phyloP scores from a whole-genome alignment of 768 basidiomycete species.

The Leucosporidium scottii region DNA sequence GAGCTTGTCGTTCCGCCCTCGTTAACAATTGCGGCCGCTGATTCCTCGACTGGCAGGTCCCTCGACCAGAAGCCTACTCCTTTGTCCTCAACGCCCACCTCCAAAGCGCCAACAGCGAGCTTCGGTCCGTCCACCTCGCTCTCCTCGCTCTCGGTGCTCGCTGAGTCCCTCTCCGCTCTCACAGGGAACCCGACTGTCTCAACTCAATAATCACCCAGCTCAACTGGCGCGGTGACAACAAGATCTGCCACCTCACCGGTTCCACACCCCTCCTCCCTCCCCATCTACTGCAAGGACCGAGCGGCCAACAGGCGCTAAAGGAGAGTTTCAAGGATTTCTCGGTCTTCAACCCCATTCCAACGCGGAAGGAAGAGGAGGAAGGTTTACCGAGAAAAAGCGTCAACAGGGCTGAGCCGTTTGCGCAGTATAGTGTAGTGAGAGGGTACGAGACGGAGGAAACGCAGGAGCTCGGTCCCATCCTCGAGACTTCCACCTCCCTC shows the following conservation, averaged over 20 bases:
- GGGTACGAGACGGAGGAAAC: slow-evolving; percentile 24
- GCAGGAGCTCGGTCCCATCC: slow-evolving; percentile 15
- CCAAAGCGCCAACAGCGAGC: slow-evolving; percentile 18
- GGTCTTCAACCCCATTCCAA: neutral
- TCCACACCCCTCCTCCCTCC: neutral
- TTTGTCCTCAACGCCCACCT: slow-evolving; percentile 12
- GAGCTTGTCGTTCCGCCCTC: neutral
- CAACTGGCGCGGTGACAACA: slow-evolving; percentile 30
- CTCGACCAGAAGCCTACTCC: slow-evolving; percentile 4
- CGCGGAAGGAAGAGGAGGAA: too few relatives aligned
- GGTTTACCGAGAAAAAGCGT: too few relatives aligned
- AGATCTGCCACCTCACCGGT: slow-evolving; percentile 7
- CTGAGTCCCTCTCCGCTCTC: neutral
- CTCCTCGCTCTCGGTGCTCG: neutral
- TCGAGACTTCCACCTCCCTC: slow-evolving; percentile 10
- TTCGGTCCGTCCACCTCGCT: slow-evolving; percentile 10
- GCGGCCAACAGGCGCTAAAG: neutral
- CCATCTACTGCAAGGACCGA: neutral
- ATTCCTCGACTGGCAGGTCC: neutral
- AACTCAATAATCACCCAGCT: slow-evolving; percentile 14
- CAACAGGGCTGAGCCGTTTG: slow-evolving; percentile 4
- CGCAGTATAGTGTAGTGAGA: slow-evolving; percentile 20
- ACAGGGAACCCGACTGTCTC: slow-evolving; percentile 17
- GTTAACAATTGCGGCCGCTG: neutral
- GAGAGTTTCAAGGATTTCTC: slow-evolving; percentile 1